Percentiles rank a stretch among this genome's conserved stretches.
Evolutionary conservation across 1,139 yeast genomes (phyloP).

Genomic region (Suhomyces choctaworum): DNA sequence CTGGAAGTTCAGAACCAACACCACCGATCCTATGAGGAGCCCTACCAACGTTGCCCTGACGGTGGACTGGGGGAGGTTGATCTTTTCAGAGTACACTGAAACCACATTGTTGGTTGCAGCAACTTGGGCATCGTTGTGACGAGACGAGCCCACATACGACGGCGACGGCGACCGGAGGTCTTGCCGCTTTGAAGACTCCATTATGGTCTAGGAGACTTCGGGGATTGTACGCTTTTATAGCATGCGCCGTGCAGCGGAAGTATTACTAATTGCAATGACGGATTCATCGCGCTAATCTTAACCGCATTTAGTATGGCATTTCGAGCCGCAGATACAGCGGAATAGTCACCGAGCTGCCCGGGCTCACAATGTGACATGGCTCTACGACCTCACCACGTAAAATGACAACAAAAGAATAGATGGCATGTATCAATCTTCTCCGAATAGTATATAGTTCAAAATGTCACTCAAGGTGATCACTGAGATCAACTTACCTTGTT

Average conservation of each 20-base stretch:
- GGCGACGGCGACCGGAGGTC: background rate
- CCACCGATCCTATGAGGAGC: constrained; percentile 73
- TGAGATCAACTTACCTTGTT: constrained; percentile 71
- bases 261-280: constrained; percentile 1
- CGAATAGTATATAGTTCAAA: constrained; percentile 75
- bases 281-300: constrained; percentile 1
- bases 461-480: constrained; percentile 92
- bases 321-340: constrained; percentile 1
- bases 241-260: background rate
- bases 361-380: too few relatives aligned
- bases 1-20: constrained; percentile 85
- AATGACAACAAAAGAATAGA: too few relatives aligned
- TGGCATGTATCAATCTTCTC: constrained; percentile 51
- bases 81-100: constrained; percentile 27
- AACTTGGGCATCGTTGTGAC: background rate
- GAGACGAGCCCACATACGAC: constrained; percentile 1
- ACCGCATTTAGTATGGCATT: constrained; percentile 2
- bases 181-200: background rate
- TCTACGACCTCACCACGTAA: too few relatives aligned
- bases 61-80: constrained; percentile 62
- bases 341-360: background rate
- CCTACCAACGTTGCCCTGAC: constrained; percentile 73
- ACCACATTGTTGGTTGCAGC: constrained; percentile 5
- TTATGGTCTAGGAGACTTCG: background rate
- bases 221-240: too few relatives aligned